Percentiles rank a stretch among this genome's conserved stretches.
Evolutionary conservation across 371 early-diverging fungal species (phyloP).

Genomic region (Thermomucor indicae-seudaticae): DNA sequence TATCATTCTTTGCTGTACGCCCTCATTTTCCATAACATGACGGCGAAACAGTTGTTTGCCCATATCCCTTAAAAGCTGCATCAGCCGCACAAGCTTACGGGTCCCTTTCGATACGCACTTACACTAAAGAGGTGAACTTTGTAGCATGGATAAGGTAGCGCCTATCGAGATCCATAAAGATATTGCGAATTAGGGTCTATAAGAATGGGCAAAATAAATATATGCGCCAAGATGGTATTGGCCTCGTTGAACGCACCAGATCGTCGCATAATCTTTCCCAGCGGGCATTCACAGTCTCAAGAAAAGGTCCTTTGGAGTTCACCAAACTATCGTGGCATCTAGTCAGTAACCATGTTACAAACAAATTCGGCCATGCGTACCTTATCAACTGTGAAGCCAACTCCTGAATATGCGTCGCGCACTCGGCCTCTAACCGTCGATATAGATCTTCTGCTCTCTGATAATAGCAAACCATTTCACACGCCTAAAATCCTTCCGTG

Average conservation of each 20-base stretch:
- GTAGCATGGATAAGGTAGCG: constrained; percentile 78
- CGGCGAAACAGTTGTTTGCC: constrained; percentile 68
- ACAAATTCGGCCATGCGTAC: constrained; percentile 18
- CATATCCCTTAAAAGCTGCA: too few species aligned
- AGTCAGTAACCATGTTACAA: not conserved
- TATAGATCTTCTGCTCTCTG: constrained; percentile 66
- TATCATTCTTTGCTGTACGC: constrained; percentile 44
- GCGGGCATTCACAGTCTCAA: constrained; percentile 44
- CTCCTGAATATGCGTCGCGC: constrained; percentile 38
- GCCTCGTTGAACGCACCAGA: constrained; percentile 41
- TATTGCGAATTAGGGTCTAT: constrained; percentile 70
- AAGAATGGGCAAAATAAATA: not conserved
- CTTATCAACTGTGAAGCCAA: constrained; percentile 19
- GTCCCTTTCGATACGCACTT: too few species aligned
- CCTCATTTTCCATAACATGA: constrained; percentile 46
- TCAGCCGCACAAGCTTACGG: too few species aligned
- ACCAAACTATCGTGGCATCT: not conserved
- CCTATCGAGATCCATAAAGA: constrained; percentile 91
- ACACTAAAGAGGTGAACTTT: constrained; percentile 67
- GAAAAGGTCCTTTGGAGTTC: constrained; percentile 28
- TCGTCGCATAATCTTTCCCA: constrained; percentile 65
- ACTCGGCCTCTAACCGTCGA: constrained; percentile 51
- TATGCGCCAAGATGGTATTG: not conserved
- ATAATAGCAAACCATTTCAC: constrained; percentile 78
- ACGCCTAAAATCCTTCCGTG: constrained; percentile 33